Conservation (phyloP, 2,329 filamentous ascomycete species). For the Coniochaeta sp. region DNA sequence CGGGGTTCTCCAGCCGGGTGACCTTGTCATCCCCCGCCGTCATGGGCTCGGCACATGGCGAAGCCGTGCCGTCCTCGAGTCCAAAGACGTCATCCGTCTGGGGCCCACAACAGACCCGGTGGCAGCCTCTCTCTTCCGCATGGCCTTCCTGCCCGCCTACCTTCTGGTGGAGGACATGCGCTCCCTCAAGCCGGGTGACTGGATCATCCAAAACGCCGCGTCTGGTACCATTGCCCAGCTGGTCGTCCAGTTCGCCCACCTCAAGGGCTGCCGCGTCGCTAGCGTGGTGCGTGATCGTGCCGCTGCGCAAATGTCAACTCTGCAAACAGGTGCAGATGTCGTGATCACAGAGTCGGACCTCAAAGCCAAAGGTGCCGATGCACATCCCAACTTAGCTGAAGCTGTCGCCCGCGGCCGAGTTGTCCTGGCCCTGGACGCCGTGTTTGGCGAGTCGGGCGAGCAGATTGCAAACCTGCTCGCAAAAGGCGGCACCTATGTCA, state of each 20-base stretch:
- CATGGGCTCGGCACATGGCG: constrained; percentile 15
- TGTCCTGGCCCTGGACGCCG: constrained; percentile 10
- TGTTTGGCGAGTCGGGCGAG: constrained; percentile 10
- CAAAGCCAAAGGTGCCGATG: neutral
- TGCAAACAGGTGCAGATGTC: constrained; percentile 3
- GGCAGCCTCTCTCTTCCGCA: constrained; percentile 11
- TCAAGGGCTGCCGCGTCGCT: constrained; percentile 6
- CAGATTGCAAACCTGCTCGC: constrained; percentile 8
- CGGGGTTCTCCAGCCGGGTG: constrained; percentile 4
- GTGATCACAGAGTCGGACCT: constrained; percentile 11
- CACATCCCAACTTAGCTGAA: neutral
- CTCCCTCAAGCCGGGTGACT: constrained; percentile 14
- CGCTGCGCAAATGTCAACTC: neutral
- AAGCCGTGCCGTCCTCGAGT: constrained; percentile 10
- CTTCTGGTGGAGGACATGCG: constrained; percentile 14
- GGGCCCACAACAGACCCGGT: constrained; percentile 4
- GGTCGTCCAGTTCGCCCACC: constrained; percentile 13
- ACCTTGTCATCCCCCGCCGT: constrained; percentile 7
- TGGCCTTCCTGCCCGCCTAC: constrained; percentile 13
- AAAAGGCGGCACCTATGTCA: constrained; percentile 10
- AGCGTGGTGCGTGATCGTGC: constrained; percentile 12
- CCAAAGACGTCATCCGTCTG: constrained; percentile 7
- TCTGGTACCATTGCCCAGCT: constrained; percentile 11
- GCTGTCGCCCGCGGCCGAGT: constrained; percentile 3
- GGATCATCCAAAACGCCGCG: constrained; percentile 15